phyloP scores from a whole-genome alignment of 352 stramenopile genomes.

The Phytophthora kernoviae region DNA sequence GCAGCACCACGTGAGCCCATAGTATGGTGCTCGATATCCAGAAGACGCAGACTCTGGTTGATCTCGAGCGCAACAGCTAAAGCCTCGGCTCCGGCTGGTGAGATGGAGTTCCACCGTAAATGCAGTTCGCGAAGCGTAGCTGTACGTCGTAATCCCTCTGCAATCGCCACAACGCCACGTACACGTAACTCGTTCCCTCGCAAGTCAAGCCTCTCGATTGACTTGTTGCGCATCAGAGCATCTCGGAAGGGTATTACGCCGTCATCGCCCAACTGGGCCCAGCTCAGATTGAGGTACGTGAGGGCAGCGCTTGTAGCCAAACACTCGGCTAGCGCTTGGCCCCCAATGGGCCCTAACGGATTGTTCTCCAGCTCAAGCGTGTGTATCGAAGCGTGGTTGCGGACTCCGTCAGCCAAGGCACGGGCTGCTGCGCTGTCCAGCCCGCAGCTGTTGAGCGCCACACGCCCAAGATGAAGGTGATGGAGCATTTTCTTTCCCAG shows the following conservation, averaged over 20 bases:
- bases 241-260: slow-evolving; percentile 47
- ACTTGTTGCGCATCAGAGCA: slow-evolving; percentile 55
- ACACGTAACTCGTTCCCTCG: slow-evolving; percentile 67
- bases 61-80: slow-evolving; percentile 52
- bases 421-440: slow-evolving; percentile 57
- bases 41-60: slow-evolving; percentile 64
- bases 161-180: slow-evolving; percentile 57
- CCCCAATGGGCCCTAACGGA: slow-evolving; percentile 45
- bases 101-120: slow-evolving; percentile 77
- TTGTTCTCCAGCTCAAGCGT: slow-evolving; percentile 80
- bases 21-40: slow-evolving; percentile 80
- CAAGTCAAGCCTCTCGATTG: slow-evolving; percentile 63
- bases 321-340: slow-evolving; percentile 61
- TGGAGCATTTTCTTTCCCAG: slow-evolving; percentile 74
- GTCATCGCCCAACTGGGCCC: slow-evolving; percentile 71
- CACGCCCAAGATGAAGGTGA: slow-evolving; percentile 59
- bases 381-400: slow-evolving; percentile 68
- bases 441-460: slow-evolving; percentile 64
- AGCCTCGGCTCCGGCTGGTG: slow-evolving; percentile 53
- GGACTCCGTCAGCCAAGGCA: slow-evolving; percentile 61
- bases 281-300: slow-evolving; percentile 77
- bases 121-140: slow-evolving; percentile 68
- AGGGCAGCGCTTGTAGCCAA: slow-evolving; percentile 64
- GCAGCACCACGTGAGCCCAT: slow-evolving; percentile 59
- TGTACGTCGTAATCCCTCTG: slow-evolving; percentile 51